Evolutionary conservation across 352 stramenopile species (phyloP).

Genomic region (Pythium diclinum): DNA sequence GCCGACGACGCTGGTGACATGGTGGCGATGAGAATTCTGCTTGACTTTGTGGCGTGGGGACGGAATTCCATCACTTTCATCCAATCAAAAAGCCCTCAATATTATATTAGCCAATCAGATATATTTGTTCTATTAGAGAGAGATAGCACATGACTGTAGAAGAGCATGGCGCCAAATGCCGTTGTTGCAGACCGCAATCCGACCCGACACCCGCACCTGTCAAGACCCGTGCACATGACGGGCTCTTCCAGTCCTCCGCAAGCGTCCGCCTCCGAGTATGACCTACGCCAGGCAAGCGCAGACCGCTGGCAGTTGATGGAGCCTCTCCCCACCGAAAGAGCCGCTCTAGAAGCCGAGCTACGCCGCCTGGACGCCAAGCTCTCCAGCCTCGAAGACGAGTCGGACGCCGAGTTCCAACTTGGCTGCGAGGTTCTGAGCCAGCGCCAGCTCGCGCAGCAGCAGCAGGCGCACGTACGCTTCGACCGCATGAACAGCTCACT

Average conservation of each 20-base stretch:
- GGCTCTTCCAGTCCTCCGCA: background rate
- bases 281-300: background rate
- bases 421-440: slow-evolving; percentile 31
- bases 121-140: slow-evolving; percentile 1
- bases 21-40: too few species aligned
- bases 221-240: background rate
- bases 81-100: background rate
- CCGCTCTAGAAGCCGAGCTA: slow-evolving; percentile 15
- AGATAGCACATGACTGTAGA: background rate
- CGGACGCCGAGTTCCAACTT: slow-evolving; percentile 34
- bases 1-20: slow-evolving; percentile 1
- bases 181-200: too few species aligned
- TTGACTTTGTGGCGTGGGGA: too few species aligned
- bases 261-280: background rate
- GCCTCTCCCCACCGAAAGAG: slow-evolving; percentile 10
- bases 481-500: slow-evolving; percentile 31
- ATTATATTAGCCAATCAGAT: slow-evolving; percentile 13
- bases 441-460: slow-evolving; percentile 25
- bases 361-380: slow-evolving; percentile 14
- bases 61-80: slow-evolving; percentile 3
- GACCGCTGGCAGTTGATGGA: slow-evolving; percentile 11
- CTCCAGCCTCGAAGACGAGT: slow-evolving; percentile 30
- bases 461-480: slow-evolving; percentile 30
- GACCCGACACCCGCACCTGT: too few species aligned
- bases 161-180: slow-evolving; percentile 18